Percentiles rank a stretch among this genome's conserved stretches.
These are phyloP conservation scores for Karstenula rhodostoma DNA, from an alignment of 2,329 filamentous ascomycete species.

Conservation along the genomic window DNA sequence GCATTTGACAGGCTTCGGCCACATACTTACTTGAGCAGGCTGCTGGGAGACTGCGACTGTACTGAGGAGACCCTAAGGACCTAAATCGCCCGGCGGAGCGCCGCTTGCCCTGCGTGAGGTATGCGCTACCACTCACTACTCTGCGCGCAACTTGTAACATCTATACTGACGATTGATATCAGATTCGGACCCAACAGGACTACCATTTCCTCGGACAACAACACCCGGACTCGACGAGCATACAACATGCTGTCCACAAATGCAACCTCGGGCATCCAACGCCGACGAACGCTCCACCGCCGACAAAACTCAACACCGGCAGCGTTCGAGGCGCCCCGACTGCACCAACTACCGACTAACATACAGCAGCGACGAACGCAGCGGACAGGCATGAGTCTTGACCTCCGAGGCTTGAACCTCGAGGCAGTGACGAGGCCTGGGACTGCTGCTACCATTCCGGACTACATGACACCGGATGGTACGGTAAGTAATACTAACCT, in stretches of 20 bases:
- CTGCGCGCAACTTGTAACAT: not conserved
- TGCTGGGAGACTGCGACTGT: slow-evolving; percentile 51
- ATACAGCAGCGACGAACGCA: slow-evolving; percentile 64
- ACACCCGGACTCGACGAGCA: slow-evolving; percentile 74
- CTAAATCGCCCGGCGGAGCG: slow-evolving; percentile 73
- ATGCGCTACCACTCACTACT: slow-evolving; percentile 34
- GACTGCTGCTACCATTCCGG: slow-evolving; percentile 52
- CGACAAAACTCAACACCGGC: slow-evolving; percentile 88
- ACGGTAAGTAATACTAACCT: slow-evolving; percentile 66
- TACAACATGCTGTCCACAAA: slow-evolving; percentile 79
- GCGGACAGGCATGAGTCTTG: slow-evolving; percentile 84
- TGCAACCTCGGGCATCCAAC: slow-evolving; percentile 74
- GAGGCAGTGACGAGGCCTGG: slow-evolving; percentile 44
- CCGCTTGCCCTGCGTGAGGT: slow-evolving; percentile 89
- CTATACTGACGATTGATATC: slow-evolving; percentile 36
- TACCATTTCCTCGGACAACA: slow-evolving; percentile 46
- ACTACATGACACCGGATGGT: slow-evolving; percentile 50
- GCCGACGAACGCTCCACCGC: slow-evolving; percentile 78
- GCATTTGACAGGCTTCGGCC: slow-evolving; percentile 40
- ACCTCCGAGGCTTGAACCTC: slow-evolving; percentile 69
- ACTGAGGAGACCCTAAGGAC: slow-evolving; percentile 56
- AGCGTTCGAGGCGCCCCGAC: slow-evolving; percentile 78
- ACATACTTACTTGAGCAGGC: slow-evolving; percentile 49
- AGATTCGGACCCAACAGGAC: slow-evolving; percentile 53
- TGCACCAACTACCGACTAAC: slow-evolving; percentile 70